These are phyloP conservation scores for Torulaspora indica DNA, from an alignment of 805 yeast species.

Conservation along the genomic window DNA sequence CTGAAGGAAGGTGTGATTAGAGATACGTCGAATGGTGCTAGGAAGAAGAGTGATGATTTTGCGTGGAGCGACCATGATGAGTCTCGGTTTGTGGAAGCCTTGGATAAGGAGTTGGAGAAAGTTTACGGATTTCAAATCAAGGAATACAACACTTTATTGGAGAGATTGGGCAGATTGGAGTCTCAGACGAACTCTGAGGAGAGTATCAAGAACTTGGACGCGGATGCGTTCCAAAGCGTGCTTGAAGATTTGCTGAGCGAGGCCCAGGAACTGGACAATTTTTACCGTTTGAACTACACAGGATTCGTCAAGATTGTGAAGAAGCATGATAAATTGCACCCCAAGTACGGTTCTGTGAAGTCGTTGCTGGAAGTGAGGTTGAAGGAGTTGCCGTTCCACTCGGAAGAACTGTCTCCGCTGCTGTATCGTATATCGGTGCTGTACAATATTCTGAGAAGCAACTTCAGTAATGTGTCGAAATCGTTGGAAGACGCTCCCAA, in stretches of 20 bases:
- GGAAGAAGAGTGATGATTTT: conserved; percentile 23
- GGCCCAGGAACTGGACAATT: conserved; percentile 84
- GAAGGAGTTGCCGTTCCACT: conserved; percentile 82
- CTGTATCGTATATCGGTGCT: conserved; percentile 75
- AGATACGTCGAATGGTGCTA: conserved; percentile 15
- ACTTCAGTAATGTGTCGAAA: conserved; percentile 32
- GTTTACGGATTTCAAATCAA: conserved; percentile 68
- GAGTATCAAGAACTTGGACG: conserved; percentile 44
- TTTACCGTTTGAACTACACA: conserved; percentile 87
- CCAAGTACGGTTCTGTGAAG: conserved; percentile 74
- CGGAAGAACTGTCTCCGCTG: conserved; percentile 91
- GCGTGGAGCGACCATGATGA: conserved; percentile 72
- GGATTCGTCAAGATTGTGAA: conserved; percentile 93
- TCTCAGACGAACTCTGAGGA: conserved; percentile 44
- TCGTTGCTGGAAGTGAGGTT: conserved; percentile 85
- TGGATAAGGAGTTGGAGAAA: conserved; percentile 69
- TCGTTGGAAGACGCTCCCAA: conserved; percentile 40
- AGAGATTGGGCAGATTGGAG: conserved; percentile 61
- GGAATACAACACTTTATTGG: conserved; percentile 64
- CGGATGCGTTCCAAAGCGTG: conserved; percentile 55
- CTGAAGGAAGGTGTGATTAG: conserved; percentile 61
- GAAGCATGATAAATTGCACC: conserved; percentile 90
- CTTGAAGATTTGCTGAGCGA: conserved; percentile 69
- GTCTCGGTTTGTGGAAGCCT: conserved; percentile 56
- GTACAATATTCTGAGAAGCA: conserved; percentile 77